Percentiles rank a stretch among this genome's conserved stretches.
Conservation (phyloP, 352 stramenopile species). For the Phytophthora meadii region DNA sequence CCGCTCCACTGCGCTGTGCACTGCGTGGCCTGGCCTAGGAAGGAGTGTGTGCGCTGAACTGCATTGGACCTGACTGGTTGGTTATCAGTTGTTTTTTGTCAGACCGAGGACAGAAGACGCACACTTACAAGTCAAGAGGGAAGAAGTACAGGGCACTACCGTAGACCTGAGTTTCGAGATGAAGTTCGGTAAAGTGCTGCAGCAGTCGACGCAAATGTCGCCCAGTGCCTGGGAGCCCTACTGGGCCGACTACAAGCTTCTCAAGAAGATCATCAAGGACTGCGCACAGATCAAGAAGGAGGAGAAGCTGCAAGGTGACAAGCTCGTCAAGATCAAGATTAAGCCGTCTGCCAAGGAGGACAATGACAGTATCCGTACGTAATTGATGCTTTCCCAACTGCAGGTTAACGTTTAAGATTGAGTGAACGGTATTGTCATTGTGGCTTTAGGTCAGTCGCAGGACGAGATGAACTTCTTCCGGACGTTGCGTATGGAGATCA, state of each 20-base stretch:
- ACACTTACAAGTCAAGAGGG: neutral
- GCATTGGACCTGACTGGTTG: conserved; percentile 24
- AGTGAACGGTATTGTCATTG: conserved; percentile 1
- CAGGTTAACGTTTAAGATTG: neutral
- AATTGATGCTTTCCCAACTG: neutral
- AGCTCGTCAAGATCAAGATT: conserved; percentile 80
- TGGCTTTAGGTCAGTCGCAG: conserved; percentile 68
- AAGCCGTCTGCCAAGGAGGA: conserved; percentile 80
- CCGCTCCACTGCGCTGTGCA: conserved; percentile 27
- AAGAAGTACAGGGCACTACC: too few relatives aligned
- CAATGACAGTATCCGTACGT: conserved; percentile 90
- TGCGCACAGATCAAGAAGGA: conserved; percentile 89
- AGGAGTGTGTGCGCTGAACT: conserved; percentile 3
- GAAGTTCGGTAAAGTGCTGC: conserved; percentile 91
- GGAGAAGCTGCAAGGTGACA: conserved; percentile 83
- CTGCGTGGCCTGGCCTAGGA: neutral
- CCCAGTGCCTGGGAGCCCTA: conserved; percentile 72
- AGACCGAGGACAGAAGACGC: neutral
- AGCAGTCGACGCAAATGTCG: conserved; percentile 89
- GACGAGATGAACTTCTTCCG: conserved; percentile 92
- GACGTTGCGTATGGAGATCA: conserved; percentile 84
- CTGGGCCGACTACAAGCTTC: conserved; percentile 91
- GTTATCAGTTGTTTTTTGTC: conserved; percentile 40
- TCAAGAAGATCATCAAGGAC: conserved; percentile 92
- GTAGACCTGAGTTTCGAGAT: conserved; percentile 34